Evolutionary conservation across 1,284 basidiomycete species (phyloP).

Genomic region (Coniophora puteana): DNA sequence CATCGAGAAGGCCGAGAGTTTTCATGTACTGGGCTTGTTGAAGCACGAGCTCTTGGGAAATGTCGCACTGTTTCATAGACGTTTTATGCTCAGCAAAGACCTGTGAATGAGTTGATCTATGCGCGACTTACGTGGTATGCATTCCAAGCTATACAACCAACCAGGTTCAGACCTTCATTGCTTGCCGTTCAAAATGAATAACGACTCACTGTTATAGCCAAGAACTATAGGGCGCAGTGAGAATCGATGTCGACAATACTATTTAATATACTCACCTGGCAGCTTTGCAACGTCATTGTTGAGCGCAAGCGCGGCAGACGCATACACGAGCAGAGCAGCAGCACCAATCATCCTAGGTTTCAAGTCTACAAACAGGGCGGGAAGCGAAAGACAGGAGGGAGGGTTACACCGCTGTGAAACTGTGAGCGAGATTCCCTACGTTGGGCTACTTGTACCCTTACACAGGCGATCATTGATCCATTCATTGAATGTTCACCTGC

Average conservation of each 20-base stretch:
- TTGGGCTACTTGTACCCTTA: no score
- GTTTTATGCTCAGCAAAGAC: background rate
- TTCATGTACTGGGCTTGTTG: constrained; percentile 45
- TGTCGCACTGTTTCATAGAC: constrained; percentile 40
- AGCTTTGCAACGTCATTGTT: constrained; percentile 21
- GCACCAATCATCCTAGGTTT: no score
- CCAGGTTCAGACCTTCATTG: constrained; percentile 1
- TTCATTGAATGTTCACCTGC: no score
- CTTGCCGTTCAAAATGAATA: background rate
- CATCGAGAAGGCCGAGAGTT: constrained; percentile 39
- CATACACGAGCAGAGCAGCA: no score
- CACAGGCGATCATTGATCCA: no score
- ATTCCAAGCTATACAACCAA: constrained; percentile 45
- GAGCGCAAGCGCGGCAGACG: no score
- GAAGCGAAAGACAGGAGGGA: no score
- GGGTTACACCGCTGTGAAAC: no score
- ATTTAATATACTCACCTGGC: constrained; percentile 19
- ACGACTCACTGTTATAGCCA: constrained; percentile 29
- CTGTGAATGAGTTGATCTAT: background rate
- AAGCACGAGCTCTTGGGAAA: constrained; percentile 47
- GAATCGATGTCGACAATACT: background rate
- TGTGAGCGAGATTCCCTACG: no score
- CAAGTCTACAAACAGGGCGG: no score
- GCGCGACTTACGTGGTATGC: constrained; percentile 43
- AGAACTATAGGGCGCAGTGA: constrained; percentile 21